A percentile compares a stretch with the other conserved stretches of the same genome.
Evolutionary conservation across 2,329 filamentous ascomycete species (phyloP).

Genomic region (Bipolaris sorokiniana): DNA sequence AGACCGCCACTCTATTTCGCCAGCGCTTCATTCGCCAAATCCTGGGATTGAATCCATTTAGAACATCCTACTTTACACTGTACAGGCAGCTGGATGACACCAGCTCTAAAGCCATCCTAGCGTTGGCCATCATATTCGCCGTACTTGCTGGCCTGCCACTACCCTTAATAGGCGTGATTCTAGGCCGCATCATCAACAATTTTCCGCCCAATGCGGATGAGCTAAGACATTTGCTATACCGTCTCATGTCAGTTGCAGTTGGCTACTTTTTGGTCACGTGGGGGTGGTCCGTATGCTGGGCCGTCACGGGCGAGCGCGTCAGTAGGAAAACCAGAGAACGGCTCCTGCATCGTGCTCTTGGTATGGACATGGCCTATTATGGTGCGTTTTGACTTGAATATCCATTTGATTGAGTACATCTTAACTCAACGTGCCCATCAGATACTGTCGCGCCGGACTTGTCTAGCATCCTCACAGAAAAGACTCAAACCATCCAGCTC

Average conservation of each 20-base stretch:
- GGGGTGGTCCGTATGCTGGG: constrained; percentile 58
- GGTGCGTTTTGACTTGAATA: constrained; percentile 9
- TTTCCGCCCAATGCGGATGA: constrained; percentile 57
- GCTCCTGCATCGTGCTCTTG: constrained; percentile 56
- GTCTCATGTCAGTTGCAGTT: constrained; percentile 55
- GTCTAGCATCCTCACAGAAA: constrained; percentile 54
- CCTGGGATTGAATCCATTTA: constrained; percentile 53
- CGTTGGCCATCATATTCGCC: constrained; percentile 49
- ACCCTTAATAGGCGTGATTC: constrained; percentile 66
- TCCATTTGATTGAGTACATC: neutral
- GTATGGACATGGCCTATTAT: constrained; percentile 60
- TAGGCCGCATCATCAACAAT: constrained; percentile 57
- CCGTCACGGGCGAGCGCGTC: constrained; percentile 57
- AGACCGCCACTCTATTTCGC: constrained; percentile 38
- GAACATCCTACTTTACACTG: constrained; percentile 57
- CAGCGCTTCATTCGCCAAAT: constrained; percentile 48
- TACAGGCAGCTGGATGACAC: constrained; percentile 54
- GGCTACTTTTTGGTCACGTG: constrained; percentile 59
- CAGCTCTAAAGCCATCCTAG: constrained; percentile 47
- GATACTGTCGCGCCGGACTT: constrained; percentile 59
- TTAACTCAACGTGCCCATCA: constrained; percentile 2
- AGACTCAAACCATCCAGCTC: constrained; percentile 55
- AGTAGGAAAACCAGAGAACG: constrained; percentile 55
- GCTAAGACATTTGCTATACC: constrained; percentile 48
- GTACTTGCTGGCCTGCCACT: constrained; percentile 65